Conservation (phyloP, 805 yeast species). For the Barnettozyma californica region DNA sequence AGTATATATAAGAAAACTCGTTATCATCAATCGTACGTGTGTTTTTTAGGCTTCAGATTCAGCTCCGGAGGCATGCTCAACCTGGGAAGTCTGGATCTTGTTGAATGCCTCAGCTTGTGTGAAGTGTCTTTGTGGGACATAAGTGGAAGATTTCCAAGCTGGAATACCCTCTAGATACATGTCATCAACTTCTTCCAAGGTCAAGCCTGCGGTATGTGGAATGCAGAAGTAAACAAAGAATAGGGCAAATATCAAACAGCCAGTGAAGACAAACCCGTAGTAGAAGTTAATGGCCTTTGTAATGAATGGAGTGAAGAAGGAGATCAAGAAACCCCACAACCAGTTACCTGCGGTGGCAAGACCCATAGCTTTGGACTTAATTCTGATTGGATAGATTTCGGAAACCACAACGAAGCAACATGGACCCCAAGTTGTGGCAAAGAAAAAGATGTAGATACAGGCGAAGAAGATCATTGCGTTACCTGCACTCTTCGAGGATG, state of each 20-base stretch:
- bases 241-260: slow-evolving; percentile 52
- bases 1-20: background rate
- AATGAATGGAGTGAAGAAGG: slow-evolving; percentile 69
- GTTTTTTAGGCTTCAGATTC: background rate
- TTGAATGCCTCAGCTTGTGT: slow-evolving; percentile 21
- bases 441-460: slow-evolving; percentile 64
- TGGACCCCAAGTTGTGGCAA: slow-evolving; percentile 75
- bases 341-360: slow-evolving; percentile 61
- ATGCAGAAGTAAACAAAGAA: slow-evolving; percentile 70
- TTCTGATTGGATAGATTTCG: slow-evolving; percentile 69
- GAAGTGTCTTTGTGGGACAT: slow-evolving; percentile 41
- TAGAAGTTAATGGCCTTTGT: slow-evolving; percentile 61
- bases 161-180: slow-evolving; percentile 40
- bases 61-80: slow-evolving; percentile 2
- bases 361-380: slow-evolving; percentile 52
- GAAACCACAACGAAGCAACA: slow-evolving; percentile 58
- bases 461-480: slow-evolving; percentile 66
- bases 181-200: slow-evolving; percentile 78
- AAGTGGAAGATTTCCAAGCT: slow-evolving; percentile 44
- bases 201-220: slow-evolving; percentile 75
- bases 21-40: background rate
- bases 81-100: slow-evolving; percentile 21
- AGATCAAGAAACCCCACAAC: slow-evolving; percentile 62
- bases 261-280: slow-evolving; percentile 63
- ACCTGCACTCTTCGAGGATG: slow-evolving; percentile 52